Evolutionary conservation across 2,329 filamentous ascomycete genomes (phyloP), one percentile per base, ranked within the genome.

Genomic region (Phialocephala sp.): DNA sequence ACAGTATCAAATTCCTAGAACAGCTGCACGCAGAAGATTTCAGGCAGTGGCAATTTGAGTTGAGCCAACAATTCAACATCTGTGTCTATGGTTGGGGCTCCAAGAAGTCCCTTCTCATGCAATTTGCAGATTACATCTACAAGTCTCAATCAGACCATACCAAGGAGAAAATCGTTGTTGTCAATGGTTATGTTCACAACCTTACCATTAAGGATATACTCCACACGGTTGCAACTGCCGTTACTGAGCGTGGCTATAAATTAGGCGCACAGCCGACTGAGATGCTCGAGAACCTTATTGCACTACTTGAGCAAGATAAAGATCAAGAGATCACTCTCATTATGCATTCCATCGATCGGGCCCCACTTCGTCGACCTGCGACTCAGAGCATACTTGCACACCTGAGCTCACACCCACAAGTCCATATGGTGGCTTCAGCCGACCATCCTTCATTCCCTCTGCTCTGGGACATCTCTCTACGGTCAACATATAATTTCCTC

Each of bases 41-140:
- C 76, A 86, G 90, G 1, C 95, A 98, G 76, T 99, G 95, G 95
- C 81, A 85, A 0, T 97, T 98, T 76, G 95, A 99, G 80, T 85
- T 98, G 18, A 84, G 88, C 5, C 88, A 97, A 76, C 89, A 89
- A 24, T 98, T 97, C 81, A 93, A 92, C 73, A 82, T 98, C 60
- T 97, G 95, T 75, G 80, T 97, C 0, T 97, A 96, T 76, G 95
- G 95, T 36, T 97, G 93, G 76, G 95, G 95, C 0, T 97, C 93
- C 2, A 99, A 99, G 78, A 85, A 91, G 39, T 80, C 82, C 2
- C 85, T 98, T 0, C 82, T 94, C 11, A 87, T 89, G 66, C 83
- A 86, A 52, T 96, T 97, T 76, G 93, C 92, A 0, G 85, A 87
- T 63, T 87, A 92, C 77, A 74, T 91, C 15, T 87, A 92, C 73